Evolutionary conservation across 2,329 filamentous ascomycete genomes (phyloP), one percentile per base, ranked within the genome.

Genomic region (Microthyrium microscopicum): DNA sequence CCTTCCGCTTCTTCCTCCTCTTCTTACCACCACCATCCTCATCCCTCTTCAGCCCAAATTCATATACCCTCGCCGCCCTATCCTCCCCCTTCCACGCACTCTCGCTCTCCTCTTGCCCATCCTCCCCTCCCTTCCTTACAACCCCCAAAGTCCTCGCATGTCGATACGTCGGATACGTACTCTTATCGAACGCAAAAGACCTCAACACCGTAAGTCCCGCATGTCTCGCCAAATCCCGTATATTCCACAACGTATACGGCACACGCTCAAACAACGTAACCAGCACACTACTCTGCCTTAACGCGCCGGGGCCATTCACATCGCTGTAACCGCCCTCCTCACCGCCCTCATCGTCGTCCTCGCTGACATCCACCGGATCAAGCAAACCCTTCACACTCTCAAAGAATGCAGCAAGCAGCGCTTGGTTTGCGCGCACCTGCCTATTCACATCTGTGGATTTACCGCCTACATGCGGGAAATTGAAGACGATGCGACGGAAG

Each of bases 401-500:
- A 44, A 65, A 64, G 39, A 65, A 66, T 2, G 50, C 53, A 17
- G 65, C 60, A 5, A 65, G 48, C 7, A 66, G 49, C 38, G 63
- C 56, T 56, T 93, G 85, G 58, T 98, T 95, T 53, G 81, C 73
- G 36, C 89, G 74, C 11, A 94, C 84, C 57, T 98, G 89, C 22
- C 89, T 68, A 60, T 94, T 94, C 36, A 94, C 78, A 58, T 95
- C 85, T 44, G 78, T 95, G 42, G 73, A 79, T 47, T 91, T 76
- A 29, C 89, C 89, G 41, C 89, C 89, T 3, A 91, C 79, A 59
- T 98, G 89, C 22, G 89, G 89, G 55, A 98, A 98, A 63, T 94
- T 93, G 70, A 95, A 98, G 43, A 87, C 65, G 40, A 95, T 76
- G 36, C 73, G 68, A 53, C 92, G 75, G 64, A 40, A 39, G 25